phyloP scores from a whole-genome alignment of 208 protist species.

The Trichomonas vaginalis region DNA sequence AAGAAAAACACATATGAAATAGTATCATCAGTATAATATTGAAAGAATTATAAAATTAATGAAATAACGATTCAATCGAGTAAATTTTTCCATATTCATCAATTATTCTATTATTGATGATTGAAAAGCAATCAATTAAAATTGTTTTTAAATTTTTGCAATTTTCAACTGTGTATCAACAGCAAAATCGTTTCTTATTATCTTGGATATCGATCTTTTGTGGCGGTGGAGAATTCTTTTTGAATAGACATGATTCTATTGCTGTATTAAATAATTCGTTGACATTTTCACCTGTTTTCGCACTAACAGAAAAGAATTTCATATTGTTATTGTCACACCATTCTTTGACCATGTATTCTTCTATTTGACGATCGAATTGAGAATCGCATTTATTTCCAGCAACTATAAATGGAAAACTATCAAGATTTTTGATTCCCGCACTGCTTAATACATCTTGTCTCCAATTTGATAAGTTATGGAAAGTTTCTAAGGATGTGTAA shows the following conservation, averaged over 20 bases:
- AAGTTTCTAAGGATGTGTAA: background rate
- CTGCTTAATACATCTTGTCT: background rate
- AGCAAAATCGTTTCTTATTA: too few species aligned
- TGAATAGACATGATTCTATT: background rate
- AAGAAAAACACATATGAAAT: too few species aligned
- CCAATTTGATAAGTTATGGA: background rate
- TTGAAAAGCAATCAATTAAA: too few species aligned
- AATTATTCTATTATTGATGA: too few species aligned
- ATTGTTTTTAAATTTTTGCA: too few species aligned
- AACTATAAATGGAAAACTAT: background rate
- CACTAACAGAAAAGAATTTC: background rate
- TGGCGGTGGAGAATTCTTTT: too few species aligned
- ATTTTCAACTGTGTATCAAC: too few species aligned
- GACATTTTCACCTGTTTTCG: background rate
- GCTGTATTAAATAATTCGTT: background rate
- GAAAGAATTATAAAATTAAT: too few species aligned
- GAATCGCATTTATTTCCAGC: background rate
- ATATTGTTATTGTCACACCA: background rate
- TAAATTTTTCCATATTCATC: too few species aligned
- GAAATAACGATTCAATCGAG: too few species aligned
- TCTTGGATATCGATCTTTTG: too few species aligned
- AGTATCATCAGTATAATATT: too few species aligned
- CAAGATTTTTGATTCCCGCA: background rate
- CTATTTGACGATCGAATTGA: background rate
- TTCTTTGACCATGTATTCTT: background rate